These are phyloP conservation scores for Cornus suecica DNA, from an alignment of 148 eudicot species.

Conservation along the genomic window DNA sequence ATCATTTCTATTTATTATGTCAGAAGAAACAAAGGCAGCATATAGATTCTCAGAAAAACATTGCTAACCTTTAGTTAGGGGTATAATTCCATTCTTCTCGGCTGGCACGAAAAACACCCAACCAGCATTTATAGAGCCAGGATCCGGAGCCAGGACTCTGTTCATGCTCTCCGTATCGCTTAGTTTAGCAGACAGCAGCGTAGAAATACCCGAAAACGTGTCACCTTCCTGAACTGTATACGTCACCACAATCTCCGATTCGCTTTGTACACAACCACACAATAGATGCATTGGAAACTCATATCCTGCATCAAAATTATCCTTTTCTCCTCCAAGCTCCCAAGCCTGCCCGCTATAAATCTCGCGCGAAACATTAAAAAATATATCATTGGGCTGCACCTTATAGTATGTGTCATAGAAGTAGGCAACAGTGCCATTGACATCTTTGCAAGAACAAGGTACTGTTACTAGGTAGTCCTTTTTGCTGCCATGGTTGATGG, in stretches of 20 bases:
- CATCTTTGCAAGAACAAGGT: slow-evolving; percentile 41
- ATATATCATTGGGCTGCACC: slow-evolving; percentile 15
- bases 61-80: slow-evolving; percentile 11
- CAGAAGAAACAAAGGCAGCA: not conserved
- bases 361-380: slow-evolving; percentile 22
- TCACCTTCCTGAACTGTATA: slow-evolving; percentile 37
- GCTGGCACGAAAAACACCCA: slow-evolving; percentile 50
- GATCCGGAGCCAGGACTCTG: slow-evolving; percentile 14
- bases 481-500: slow-evolving; percentile 15
- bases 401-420: slow-evolving; percentile 32
- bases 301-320: not conserved
- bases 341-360: slow-evolving; percentile 40
- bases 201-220: slow-evolving; percentile 27
- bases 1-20: not conserved
- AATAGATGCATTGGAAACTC: slow-evolving; percentile 27
- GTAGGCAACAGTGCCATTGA: slow-evolving; percentile 27
- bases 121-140: slow-evolving; percentile 26
- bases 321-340: slow-evolving; percentile 22
- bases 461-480: slow-evolving; percentile 33
- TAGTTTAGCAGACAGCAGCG: slow-evolving; percentile 20
- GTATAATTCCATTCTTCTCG: slow-evolving; percentile 28
- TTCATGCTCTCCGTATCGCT: slow-evolving; percentile 28
- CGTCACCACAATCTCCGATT: slow-evolving; percentile 37
- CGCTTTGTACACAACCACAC: slow-evolving; percentile 41
- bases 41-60: not conserved